These are phyloP conservation scores for Xylaria sp. DNA, from an alignment of 2,329 filamentous ascomycete species.

Conservation along the genomic window DNA sequence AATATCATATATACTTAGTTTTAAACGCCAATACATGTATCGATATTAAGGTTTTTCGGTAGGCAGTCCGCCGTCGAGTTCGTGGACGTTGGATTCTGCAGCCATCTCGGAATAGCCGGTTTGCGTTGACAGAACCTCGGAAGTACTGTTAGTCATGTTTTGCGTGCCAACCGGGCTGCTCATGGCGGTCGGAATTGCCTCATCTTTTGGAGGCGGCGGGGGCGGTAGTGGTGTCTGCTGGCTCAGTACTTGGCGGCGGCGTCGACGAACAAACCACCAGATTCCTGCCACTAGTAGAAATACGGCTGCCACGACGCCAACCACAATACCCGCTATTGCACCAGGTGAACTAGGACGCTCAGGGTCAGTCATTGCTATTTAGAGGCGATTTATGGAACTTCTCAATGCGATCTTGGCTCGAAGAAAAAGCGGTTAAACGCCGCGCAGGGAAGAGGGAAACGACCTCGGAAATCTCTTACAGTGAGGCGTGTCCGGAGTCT, in stretches of 20 bases:
- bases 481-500: slow-evolving; percentile 14
- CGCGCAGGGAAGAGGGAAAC: background rate
- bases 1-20: too few species aligned
- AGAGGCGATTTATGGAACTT: background rate
- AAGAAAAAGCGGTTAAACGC: background rate
- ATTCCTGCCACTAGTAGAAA: slow-evolving; percentile 11
- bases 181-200: background rate
- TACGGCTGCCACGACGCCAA: slow-evolving; percentile 32
- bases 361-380: background rate
- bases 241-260: background rate
- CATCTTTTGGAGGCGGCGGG: slow-evolving; percentile 17
- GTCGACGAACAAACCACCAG: slow-evolving; percentile 34
- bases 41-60: slow-evolving; percentile 16
- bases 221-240: slow-evolving; percentile 4
- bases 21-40: background rate
- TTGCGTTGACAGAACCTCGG: background rate
- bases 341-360: slow-evolving; percentile 18
- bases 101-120: slow-evolving; percentile 13
- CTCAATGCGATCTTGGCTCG: background rate
- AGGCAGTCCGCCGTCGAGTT: slow-evolving; percentile 22
- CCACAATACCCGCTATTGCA: slow-evolving; percentile 37
- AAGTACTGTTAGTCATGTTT: background rate
- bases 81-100: slow-evolving; percentile 10
- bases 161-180: background rate
- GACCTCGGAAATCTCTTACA: slow-evolving; percentile 5